Evolutionary conservation across 441 rosid species (phyloP).

Genomic region (Gossypium lobatum): DNA sequence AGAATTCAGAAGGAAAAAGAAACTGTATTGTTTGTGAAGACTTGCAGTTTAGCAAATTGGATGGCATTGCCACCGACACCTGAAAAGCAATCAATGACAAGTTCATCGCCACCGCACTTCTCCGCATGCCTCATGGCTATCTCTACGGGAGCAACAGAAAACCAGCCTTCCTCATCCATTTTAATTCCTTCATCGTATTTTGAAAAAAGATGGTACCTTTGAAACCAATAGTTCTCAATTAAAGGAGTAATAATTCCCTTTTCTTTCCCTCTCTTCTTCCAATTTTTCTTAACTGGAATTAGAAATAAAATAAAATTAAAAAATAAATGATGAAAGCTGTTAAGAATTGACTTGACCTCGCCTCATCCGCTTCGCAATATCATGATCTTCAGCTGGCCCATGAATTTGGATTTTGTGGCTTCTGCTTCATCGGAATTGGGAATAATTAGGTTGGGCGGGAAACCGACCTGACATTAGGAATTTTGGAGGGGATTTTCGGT

Average conservation of each 20-base stretch:
- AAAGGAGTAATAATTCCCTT: conserved; percentile 14
- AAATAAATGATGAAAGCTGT: neutral
- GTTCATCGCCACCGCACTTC: conserved; percentile 27
- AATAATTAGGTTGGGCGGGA: no score
- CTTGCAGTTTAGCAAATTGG: conserved; percentile 38
- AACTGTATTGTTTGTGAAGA: neutral
- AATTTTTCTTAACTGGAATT: neutral
- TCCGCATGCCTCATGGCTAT: conserved; percentile 38
- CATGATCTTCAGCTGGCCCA: neutral
- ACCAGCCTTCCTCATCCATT: conserved; percentile 52
- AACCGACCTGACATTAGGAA: neutral
- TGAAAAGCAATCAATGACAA: conserved; percentile 40
- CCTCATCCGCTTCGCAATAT: neutral
- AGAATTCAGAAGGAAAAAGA: neutral
- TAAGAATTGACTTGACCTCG: neutral
- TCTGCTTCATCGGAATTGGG: neutral
- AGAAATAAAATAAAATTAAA: neutral
- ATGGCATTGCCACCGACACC: conserved; percentile 53
- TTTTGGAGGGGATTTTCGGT: neutral
- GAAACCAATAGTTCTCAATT: conserved; percentile 31
- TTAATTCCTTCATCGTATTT: conserved; percentile 36
- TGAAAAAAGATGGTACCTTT: conserved; percentile 41
- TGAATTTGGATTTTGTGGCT: neutral
- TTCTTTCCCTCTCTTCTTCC: conserved; percentile 4
- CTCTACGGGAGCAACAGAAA: conserved; percentile 40